These are phyloP conservation scores for Blepharisma stoltei DNA, from an alignment of 73 alveolate species.

Conservation along the genomic window DNA sequence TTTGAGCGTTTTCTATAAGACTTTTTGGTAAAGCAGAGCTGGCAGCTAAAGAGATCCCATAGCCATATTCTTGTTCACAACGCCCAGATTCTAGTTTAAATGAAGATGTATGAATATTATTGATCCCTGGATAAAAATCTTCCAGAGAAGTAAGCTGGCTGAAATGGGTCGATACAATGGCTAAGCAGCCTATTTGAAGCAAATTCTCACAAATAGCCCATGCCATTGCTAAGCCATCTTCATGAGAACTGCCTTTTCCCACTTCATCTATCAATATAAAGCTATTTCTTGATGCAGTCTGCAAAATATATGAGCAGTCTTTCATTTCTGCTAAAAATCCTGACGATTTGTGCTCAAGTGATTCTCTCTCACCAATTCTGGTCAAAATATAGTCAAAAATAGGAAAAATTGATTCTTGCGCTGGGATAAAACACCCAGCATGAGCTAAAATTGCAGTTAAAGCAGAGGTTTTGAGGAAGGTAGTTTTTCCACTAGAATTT, in stretches of 20 bases:
- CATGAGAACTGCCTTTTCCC: slow-evolving; percentile 95
- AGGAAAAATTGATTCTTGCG: slow-evolving; percentile 64
- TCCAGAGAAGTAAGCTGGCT: slow-evolving; percentile 91
- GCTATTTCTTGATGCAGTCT: slow-evolving; percentile 71
- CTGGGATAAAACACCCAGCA: slow-evolving; percentile 94
- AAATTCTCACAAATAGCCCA: slow-evolving; percentile 64
- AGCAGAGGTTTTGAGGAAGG: slow-evolving; percentile 82
- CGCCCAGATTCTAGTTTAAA: background rate
- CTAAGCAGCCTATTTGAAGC: background rate
- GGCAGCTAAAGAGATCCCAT: slow-evolving; percentile 18
- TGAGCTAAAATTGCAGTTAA: slow-evolving; percentile 79
- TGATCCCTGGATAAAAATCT: slow-evolving; percentile 68
- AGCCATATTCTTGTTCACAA: background rate
- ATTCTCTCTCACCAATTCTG: slow-evolving; percentile 89
- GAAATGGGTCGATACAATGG: slow-evolving; percentile 84
- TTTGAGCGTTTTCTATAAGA: slow-evolving; percentile 15
- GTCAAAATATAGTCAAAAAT: slow-evolving; percentile 90
- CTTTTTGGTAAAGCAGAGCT: background rate
- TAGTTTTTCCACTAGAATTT: slow-evolving; percentile 96
- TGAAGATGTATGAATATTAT: slow-evolving; percentile 42
- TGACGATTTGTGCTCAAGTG: slow-evolving; percentile 76
- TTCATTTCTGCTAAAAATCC: slow-evolving; percentile 93
- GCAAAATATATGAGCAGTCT: slow-evolving; percentile 82
- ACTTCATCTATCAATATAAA: slow-evolving; percentile 93
- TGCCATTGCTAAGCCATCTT: slow-evolving; percentile 93